phyloP scores from a whole-genome alignment of 805 yeast species.

The Wickerhamomyces pijperi region DNA sequence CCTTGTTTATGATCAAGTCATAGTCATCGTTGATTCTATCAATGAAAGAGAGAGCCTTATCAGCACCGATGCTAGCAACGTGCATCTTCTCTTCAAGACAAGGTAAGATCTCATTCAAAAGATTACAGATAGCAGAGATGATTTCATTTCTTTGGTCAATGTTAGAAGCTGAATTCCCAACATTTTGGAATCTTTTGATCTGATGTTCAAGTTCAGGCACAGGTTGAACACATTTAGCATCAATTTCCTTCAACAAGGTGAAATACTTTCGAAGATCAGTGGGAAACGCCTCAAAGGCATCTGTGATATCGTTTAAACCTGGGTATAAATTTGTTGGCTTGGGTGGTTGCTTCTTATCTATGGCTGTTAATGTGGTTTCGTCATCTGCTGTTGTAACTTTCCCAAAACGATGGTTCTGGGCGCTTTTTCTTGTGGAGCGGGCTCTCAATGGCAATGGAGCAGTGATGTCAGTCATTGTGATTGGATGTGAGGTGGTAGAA shows the following conservation, averaged over 20 bases:
- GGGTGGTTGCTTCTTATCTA: conserved; percentile 9
- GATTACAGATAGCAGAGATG: conserved; percentile 25
- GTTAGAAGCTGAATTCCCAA: conserved; percentile 14
- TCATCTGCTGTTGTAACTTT: neutral
- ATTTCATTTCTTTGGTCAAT: conserved; percentile 16
- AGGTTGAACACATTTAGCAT: conserved; percentile 78
- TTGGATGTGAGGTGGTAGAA: too few relatives aligned
- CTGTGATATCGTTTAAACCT: conserved; percentile 85
- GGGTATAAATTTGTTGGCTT: conserved; percentile 42
- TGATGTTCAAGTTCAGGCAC: conserved; percentile 53
- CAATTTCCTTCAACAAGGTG: conserved; percentile 84
- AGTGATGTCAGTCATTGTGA: conserved; percentile 11
- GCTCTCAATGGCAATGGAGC: conserved; percentile 19
- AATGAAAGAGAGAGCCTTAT: conserved; percentile 56
- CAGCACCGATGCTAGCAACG: conserved; percentile 86
- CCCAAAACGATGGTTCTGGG: conserved; percentile 4
- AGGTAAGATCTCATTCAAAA: conserved; percentile 66
- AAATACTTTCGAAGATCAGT: conserved; percentile 71
- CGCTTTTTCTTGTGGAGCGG: conserved; percentile 22
- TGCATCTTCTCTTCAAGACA: conserved; percentile 96
- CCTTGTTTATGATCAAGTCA: conserved; percentile 61
- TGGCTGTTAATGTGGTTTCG: conserved; percentile 2
- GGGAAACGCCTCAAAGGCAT: conserved; percentile 87
- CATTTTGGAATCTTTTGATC: conserved; percentile 36
- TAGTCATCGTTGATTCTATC: conserved; percentile 72